These are phyloP conservation scores for Ophiostoma novo-ulmi DNA, from an alignment of 2,329 filamentous ascomycete genomes.

Conservation along the genomic window DNA sequence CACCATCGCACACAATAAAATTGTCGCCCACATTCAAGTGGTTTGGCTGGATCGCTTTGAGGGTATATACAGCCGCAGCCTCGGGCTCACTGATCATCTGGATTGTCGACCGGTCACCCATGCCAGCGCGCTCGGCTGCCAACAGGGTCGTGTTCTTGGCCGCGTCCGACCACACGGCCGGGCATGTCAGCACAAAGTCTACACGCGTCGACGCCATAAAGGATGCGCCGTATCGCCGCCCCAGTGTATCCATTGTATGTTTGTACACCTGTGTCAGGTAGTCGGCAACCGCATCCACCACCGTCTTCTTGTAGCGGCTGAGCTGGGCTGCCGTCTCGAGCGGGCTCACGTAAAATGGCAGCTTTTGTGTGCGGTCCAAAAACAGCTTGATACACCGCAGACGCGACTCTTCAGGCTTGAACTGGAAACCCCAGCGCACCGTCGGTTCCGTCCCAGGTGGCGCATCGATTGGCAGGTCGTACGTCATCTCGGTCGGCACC, in stretches of 20 bases:
- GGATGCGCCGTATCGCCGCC: conserved; percentile 66
- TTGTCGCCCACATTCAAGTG: conserved; percentile 64
- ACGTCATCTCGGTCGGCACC: conserved; percentile 74
- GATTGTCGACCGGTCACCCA: conserved; percentile 65
- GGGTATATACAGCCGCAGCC: conserved; percentile 71
- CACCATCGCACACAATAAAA: conserved; percentile 59
- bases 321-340: conserved; percentile 72
- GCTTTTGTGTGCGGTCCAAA: conserved; percentile 71
- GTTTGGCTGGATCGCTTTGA: conserved; percentile 72
- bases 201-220: conserved; percentile 73
- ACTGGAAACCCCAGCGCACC: conserved; percentile 77
- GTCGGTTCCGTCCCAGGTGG: conserved; percentile 42
- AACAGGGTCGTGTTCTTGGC: conserved; percentile 79
- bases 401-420: conserved; percentile 69
- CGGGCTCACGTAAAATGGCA: conserved; percentile 74
- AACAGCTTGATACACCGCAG: conserved; percentile 81
- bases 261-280: conserved; percentile 71
- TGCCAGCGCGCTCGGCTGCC: conserved; percentile 71
- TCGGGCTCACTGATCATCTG: conserved; percentile 79
- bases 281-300: conserved; percentile 73
- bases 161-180: conserved; percentile 78
- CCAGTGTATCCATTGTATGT: conserved; percentile 74
- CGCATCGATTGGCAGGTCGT: conserved; percentile 41
- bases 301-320: conserved; percentile 68
- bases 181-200: conserved; percentile 75